Percentiles rank a stretch among this genome's conserved stretches.
These are phyloP conservation scores for Coelastrella sp. DNA, from an alignment of 139 green algal species.

Conservation along the genomic window DNA sequence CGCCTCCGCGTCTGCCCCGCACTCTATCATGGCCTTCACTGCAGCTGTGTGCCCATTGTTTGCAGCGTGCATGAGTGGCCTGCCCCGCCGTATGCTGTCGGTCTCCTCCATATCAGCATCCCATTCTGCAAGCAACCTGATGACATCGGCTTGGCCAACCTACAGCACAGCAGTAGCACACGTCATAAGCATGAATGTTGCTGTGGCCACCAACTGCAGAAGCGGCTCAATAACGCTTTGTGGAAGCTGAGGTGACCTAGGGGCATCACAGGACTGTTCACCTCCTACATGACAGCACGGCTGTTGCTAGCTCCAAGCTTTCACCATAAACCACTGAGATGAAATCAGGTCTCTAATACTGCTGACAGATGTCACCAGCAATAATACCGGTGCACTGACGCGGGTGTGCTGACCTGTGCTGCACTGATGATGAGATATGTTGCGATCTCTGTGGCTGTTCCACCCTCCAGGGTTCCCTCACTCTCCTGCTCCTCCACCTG, in stretches of 20 bases:
- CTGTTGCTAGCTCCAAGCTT: too few species aligned
- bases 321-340: too few species aligned
- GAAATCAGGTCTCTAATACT: too few species aligned
- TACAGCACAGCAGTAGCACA: background rate
- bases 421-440: slow-evolving; percentile 56
- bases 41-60: slow-evolving; percentile 63
- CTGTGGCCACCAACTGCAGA: background rate
- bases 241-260: too few species aligned
- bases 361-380: too few species aligned
- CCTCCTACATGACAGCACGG: too few species aligned
- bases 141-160: slow-evolving; percentile 52
- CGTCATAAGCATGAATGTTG: background rate
- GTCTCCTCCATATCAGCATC: slow-evolving; percentile 52
- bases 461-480: slow-evolving; percentile 42
- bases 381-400: too few species aligned
- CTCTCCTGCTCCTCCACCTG: slow-evolving; percentile 45
- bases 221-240: background rate
- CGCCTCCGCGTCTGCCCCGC: slow-evolving; percentile 55
- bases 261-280: too few species aligned
- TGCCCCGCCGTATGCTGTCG: slow-evolving; percentile 44
- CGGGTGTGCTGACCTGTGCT: slow-evolving; percentile 43
- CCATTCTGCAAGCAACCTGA: slow-evolving; percentile 52
- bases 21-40: slow-evolving; percentile 55
- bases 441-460: slow-evolving; percentile 51
- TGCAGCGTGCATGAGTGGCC: slow-evolving; percentile 63